phyloP scores from a whole-genome alignment of 768 basidiomycete genomes.

The Lactifluus hygrophoroides region DNA sequence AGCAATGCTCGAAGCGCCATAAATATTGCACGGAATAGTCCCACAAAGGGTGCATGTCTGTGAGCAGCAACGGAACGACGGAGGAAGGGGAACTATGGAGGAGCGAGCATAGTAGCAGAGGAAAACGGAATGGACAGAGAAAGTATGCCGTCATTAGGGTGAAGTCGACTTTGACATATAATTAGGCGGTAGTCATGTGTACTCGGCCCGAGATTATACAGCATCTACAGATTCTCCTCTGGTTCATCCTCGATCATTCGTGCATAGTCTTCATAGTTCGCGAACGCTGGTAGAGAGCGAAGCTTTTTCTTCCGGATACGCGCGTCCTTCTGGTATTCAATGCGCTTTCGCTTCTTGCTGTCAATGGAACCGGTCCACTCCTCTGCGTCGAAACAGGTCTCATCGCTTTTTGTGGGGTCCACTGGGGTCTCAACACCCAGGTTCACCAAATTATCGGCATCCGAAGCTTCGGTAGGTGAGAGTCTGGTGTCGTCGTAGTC shows the following conservation, averaged over 20 bases:
- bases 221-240: slow-evolving; percentile 50
- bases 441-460: slow-evolving; percentile 61
- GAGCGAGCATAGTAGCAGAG: no score
- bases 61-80: no score
- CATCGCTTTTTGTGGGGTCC: slow-evolving; percentile 53
- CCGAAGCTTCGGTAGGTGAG: slow-evolving; percentile 56
- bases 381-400: slow-evolving; percentile 38
- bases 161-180: no score
- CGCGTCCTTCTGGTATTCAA: slow-evolving; percentile 32
- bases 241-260: slow-evolving; percentile 74
- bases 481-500: slow-evolving; percentile 30
- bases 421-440: slow-evolving; percentile 47
- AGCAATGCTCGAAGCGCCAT: no score
- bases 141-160: no score
- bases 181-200: no score
- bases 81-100: no score
- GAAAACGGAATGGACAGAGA: no score
- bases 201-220: no score
- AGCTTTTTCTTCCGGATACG: slow-evolving; percentile 58
- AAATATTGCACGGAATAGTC: no score
- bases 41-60: no score
- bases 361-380: slow-evolving; percentile 48
- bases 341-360: slow-evolving; percentile 37
- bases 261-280: slow-evolving; percentile 81
- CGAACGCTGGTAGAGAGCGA: slow-evolving; percentile 67